Conservation (phyloP, 208 protist species). For the Angomonas ambiguus region DNA sequence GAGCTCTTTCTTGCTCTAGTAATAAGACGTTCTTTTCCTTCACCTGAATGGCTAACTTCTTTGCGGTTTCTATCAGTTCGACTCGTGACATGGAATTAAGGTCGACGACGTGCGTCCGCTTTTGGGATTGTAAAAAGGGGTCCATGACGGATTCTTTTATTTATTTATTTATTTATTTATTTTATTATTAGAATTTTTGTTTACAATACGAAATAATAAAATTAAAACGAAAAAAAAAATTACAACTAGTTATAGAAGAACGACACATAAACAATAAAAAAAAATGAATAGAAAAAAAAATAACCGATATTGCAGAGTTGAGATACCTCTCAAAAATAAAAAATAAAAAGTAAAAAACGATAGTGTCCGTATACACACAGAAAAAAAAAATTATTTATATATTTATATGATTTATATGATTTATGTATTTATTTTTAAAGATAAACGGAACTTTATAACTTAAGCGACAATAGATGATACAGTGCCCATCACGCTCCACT, state of each 20-base stretch:
- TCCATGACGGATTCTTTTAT: not conserved
- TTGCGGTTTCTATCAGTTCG: slow-evolving; percentile 56
- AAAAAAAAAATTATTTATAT: not conserved
- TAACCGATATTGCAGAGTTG: no score
- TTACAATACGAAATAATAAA: not conserved
- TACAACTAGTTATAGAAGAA: not conserved
- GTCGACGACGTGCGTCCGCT: slow-evolving; percentile 49
- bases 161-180: slow-evolving; percentile 11
- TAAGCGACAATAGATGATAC: not conserved
- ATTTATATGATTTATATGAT: not conserved
- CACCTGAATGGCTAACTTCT: not conserved
- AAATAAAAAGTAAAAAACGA: not conserved
- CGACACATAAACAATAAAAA: not conserved
- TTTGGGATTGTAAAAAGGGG: slow-evolving; percentile 7
- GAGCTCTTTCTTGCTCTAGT: not conserved
- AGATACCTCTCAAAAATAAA: not conserved
- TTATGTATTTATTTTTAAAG: not conserved
- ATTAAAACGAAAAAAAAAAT: not conserved
- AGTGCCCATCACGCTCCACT: not conserved
- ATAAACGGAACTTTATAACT: not conserved
- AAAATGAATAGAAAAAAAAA: not conserved
- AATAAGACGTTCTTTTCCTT: not conserved
- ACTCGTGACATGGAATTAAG: slow-evolving; percentile 43
- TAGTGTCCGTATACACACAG: not conserved
- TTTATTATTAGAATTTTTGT: not conserved